Conservation (phyloP, 805 yeast genomes). For the Pichia ethanolica region DNA sequence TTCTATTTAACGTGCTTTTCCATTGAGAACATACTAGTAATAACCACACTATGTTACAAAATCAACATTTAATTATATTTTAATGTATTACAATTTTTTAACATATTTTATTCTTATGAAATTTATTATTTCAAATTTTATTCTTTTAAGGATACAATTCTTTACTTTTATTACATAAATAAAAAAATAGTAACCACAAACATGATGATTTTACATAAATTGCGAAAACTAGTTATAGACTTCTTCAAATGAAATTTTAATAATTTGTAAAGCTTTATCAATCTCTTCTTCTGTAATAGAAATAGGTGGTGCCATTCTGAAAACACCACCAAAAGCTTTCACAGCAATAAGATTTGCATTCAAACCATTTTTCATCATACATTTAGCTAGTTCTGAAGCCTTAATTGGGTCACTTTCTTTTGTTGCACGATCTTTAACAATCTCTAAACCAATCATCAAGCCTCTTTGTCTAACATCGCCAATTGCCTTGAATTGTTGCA, state of each 20-base stretch:
- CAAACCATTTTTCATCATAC: conserved; percentile 16
- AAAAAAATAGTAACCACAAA: too few species aligned
- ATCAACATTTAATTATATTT: too few species aligned
- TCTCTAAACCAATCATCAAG: conserved; percentile 44
- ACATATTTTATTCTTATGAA: too few species aligned
- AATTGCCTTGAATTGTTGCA: conserved; percentile 24
- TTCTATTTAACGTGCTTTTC: too few species aligned
- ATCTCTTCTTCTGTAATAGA: conserved; percentile 19
- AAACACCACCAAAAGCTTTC: conserved; percentile 30
- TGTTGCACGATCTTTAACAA: conserved; percentile 37
- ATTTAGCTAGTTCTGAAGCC: conserved; percentile 11
- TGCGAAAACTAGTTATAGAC: neutral
- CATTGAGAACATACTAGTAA: too few species aligned
- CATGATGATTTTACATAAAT: neutral
- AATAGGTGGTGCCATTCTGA: conserved; percentile 33
- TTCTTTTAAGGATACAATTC: too few species aligned
- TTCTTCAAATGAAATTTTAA: conserved; percentile 14
- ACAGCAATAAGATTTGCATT: conserved; percentile 24
- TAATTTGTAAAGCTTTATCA: conserved; percentile 13
- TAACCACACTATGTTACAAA: too few species aligned
- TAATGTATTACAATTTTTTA: too few species aligned
- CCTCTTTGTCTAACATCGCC: conserved; percentile 49
- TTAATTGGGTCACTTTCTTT: conserved; percentile 34
- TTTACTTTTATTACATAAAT: too few species aligned
- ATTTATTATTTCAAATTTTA: too few species aligned